Conservation (phyloP, 2,329 filamentous ascomycete species). For the Monilinia laxa region DNA sequence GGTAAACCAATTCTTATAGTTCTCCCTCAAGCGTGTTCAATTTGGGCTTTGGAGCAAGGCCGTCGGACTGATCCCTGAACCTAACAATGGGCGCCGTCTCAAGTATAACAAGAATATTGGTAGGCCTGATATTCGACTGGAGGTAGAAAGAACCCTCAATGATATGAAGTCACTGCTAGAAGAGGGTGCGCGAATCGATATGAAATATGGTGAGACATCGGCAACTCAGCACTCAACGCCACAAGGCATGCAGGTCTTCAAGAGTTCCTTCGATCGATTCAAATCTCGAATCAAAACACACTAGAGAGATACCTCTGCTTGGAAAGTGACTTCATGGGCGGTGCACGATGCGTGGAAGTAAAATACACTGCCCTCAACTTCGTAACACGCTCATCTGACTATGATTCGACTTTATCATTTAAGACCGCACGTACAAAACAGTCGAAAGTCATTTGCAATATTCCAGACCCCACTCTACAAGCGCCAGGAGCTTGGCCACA, state of each 20-base stretch:
- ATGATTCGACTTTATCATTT: neutral
- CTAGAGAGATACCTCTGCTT: constrained; percentile 31
- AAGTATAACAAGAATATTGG: constrained; percentile 26
- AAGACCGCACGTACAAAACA: neutral
- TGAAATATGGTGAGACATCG: constrained; percentile 16
- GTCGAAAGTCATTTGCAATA: neutral
- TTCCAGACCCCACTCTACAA: neutral
- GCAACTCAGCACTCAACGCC: constrained; percentile 7
- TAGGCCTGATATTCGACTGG: constrained; percentile 16
- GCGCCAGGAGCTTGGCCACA: neutral
- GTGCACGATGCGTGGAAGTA: constrained; percentile 28
- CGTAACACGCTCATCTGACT: neutral
- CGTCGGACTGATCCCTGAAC: constrained; percentile 22
- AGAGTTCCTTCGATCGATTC: constrained; percentile 31
- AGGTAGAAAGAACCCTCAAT: constrained; percentile 19
- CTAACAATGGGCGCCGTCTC: constrained; percentile 11
- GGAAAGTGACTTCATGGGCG: constrained; percentile 32
- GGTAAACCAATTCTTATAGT: neutral
- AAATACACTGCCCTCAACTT: neutral
- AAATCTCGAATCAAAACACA: constrained; percentile 27
- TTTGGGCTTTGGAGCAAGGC: constrained; percentile 29
- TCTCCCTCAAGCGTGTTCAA: constrained; percentile 22
- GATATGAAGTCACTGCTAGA: constrained; percentile 25
- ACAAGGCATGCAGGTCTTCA: constrained; percentile 28
- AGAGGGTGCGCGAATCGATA: constrained; percentile 18